These are phyloP conservation scores for Tulasnella calospora DNA, from an alignment of 768 basidiomycete genomes.

Conservation along the genomic window DNA sequence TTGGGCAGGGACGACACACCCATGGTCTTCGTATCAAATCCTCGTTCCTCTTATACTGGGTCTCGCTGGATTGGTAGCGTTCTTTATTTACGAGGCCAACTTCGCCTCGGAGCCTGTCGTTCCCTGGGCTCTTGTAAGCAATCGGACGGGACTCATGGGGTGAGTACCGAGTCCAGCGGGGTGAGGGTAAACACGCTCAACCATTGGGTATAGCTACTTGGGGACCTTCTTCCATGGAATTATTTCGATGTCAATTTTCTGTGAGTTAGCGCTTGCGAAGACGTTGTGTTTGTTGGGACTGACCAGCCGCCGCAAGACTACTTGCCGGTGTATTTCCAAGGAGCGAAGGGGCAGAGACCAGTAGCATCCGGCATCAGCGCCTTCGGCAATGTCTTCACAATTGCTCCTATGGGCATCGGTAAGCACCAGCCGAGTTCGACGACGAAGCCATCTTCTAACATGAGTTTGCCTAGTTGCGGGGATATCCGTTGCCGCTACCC, in stretches of 20 bases:
- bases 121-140: slow-evolving; percentile 37
- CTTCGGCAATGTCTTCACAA: slow-evolving; percentile 40
- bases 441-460: background rate
- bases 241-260: slow-evolving; percentile 3
- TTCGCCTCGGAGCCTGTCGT: background rate
- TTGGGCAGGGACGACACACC: slow-evolving; percentile 44
- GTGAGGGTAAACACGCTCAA: background rate
- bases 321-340: slow-evolving; percentile 36
- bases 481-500: background rate
- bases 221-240: slow-evolving; percentile 33
- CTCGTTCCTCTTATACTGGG: slow-evolving; percentile 46
- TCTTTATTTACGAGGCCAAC: slow-evolving; percentile 17
- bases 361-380: slow-evolving; percentile 40
- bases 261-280: slow-evolving; percentile 13
- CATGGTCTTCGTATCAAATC: slow-evolving; percentile 42
- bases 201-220: slow-evolving; percentile 25
- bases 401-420: slow-evolving; percentile 41
- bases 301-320: slow-evolving; percentile 25
- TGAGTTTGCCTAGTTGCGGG: background rate
- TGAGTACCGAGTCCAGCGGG: slow-evolving; percentile 5
- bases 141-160: slow-evolving; percentile 38
- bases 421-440: background rate
- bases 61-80: slow-evolving; percentile 33
- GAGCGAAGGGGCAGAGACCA: slow-evolving; percentile 40
- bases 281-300: background rate